A percentile compares a stretch with the other conserved stretches of the same genome.
Evolutionary conservation across 345 rosid species (phyloP).

Genomic region (Garcia nutans): DNA sequence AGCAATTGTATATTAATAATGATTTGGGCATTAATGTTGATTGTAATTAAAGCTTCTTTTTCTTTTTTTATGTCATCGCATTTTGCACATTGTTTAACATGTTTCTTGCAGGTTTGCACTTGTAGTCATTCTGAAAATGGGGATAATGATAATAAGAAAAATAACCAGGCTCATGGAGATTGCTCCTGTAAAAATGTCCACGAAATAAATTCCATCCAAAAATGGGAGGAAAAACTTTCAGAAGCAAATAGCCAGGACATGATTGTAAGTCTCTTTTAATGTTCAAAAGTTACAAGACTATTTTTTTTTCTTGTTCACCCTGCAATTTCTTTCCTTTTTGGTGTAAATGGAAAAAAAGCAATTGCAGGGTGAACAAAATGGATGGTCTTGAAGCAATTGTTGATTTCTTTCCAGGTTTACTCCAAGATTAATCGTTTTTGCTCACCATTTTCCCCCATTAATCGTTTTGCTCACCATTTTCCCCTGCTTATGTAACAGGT

Average conservation of each 20-base stretch:
- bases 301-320: no score
- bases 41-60: background rate
- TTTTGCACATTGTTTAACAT: background rate
- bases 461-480: background rate
- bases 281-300: no score
- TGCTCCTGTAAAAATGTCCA: slow-evolving; percentile 62
- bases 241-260: slow-evolving; percentile 69
- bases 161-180: slow-evolving; percentile 34
- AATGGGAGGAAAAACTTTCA: slow-evolving; percentile 69
- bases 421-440: no score
- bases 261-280: slow-evolving; percentile 41
- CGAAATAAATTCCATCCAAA: slow-evolving; percentile 54
- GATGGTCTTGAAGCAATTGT: no score
- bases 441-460: background rate
- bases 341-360: no score
- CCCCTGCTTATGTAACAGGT: slow-evolving; percentile 41
- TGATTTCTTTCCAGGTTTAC: no score
- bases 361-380: no score
- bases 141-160: slow-evolving; percentile 36
- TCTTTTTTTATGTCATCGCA: no score
- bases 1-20: background rate
- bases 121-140: slow-evolving; percentile 1
- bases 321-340: no score
- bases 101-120: background rate
- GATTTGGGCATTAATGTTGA: background rate